Conservation (phyloP, 805 yeast species). For the Osmozyma mogii region DNA sequence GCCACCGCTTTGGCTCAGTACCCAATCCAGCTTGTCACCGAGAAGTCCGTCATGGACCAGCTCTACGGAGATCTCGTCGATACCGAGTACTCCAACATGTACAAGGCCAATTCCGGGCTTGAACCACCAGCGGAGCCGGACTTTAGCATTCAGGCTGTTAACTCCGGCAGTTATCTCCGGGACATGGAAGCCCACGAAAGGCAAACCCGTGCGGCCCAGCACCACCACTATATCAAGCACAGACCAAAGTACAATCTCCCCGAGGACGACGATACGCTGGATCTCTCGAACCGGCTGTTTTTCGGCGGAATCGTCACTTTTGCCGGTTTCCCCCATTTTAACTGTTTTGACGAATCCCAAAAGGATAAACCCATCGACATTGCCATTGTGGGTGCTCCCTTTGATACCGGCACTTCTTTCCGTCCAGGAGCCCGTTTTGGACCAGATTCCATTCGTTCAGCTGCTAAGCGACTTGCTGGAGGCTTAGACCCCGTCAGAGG, state of each 20-base stretch:
- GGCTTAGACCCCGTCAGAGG: slow-evolving; percentile 29
- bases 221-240: slow-evolving; percentile 9
- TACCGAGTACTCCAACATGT: slow-evolving; percentile 2
- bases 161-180: too few relatives aligned
- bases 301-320: slow-evolving; percentile 50
- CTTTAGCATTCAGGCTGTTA: too few relatives aligned
- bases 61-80: slow-evolving; percentile 10
- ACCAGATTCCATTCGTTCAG: slow-evolving; percentile 44
- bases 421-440: slow-evolving; percentile 56
- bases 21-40: background rate
- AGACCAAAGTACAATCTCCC: slow-evolving; percentile 23
- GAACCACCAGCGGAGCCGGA: too few relatives aligned
- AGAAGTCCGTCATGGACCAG: slow-evolving; percentile 9
- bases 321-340: slow-evolving; percentile 40
- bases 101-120: too few relatives aligned
- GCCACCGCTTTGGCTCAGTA: background rate
- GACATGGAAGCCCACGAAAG: too few relatives aligned
- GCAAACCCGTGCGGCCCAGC: too few relatives aligned
- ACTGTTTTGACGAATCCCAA: slow-evolving; percentile 37
- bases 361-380: slow-evolving; percentile 29
- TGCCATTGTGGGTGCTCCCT: slow-evolving; percentile 54
- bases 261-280: slow-evolving; percentile 27
- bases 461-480: slow-evolving; percentile 37
- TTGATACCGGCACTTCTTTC: slow-evolving; percentile 49
- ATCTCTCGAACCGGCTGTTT: slow-evolving; percentile 12